Evolutionary conservation across 2,329 filamentous ascomycete species (phyloP).

Genomic region (Juglanconis juglandina): DNA sequence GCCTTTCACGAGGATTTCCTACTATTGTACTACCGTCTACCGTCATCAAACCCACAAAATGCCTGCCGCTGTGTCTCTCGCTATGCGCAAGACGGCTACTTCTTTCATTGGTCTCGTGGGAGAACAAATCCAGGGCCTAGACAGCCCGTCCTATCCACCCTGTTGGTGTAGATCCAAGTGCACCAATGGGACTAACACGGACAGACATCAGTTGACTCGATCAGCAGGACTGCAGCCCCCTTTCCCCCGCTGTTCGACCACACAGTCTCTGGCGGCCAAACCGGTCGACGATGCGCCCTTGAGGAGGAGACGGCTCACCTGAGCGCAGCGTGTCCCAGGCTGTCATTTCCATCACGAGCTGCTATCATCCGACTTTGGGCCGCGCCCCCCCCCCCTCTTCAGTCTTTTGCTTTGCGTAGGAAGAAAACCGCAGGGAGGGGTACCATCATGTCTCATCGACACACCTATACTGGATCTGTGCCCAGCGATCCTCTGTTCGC

Average conservation of each 20-base stretch:
- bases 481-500: slow-evolving; percentile 69
- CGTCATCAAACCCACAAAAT: slow-evolving; percentile 48
- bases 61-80: slow-evolving; percentile 57
- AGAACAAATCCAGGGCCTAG: slow-evolving; percentile 62
- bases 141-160: slow-evolving; percentile 67
- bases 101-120: slow-evolving; percentile 58
- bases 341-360: slow-evolving; percentile 17
- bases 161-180: slow-evolving; percentile 54
- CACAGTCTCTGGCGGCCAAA: background rate
- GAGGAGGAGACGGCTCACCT: slow-evolving; percentile 16
- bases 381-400: background rate
- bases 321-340: background rate
- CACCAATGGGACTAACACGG: slow-evolving; percentile 62
- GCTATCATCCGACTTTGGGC: background rate
- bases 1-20: background rate
- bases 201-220: slow-evolving; percentile 47
- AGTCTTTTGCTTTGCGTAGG: background rate
- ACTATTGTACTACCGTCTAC: background rate
- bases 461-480: slow-evolving; percentile 67
- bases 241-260: slow-evolving; percentile 1
- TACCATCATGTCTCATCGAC: background rate
- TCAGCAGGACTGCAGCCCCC: background rate
- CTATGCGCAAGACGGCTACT: slow-evolving; percentile 59
- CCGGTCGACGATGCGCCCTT: background rate
- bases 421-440: background rate